Conservation (phyloP, 139 green algal genomes). For the Yamagishiella unicocca region DNA sequence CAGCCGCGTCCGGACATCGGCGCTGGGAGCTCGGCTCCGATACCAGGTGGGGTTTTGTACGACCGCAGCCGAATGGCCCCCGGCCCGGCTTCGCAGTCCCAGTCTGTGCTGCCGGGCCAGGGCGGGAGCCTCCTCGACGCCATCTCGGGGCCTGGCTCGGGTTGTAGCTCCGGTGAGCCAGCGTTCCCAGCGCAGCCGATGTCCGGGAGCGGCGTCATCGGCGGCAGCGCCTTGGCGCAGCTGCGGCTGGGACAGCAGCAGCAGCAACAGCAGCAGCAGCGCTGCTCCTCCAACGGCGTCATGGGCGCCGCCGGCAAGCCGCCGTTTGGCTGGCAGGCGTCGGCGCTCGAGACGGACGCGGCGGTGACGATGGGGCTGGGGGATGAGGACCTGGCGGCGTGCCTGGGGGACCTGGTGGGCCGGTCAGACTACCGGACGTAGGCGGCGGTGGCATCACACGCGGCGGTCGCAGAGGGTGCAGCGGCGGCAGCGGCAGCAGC, state of each 20-base stretch:
- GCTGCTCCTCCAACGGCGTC: not conserved
- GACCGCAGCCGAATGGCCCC: no score
- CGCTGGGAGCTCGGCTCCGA: no score
- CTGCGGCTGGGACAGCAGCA: not conserved
- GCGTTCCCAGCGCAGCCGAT: no score
- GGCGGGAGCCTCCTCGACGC: no score
- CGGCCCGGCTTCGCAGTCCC: no score
- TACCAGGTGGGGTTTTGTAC: no score
- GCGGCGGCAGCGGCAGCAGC: not conserved
- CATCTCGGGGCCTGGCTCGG: no score
- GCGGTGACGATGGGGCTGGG: conserved; percentile 5
- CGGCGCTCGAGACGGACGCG: not conserved
- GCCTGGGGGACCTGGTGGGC: conserved; percentile 2
- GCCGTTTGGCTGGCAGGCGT: not conserved
- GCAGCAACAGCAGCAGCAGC: not conserved
- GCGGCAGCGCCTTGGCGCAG: not conserved
- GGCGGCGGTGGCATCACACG: no score
- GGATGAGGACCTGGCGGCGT: not conserved
- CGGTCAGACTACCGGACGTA: no score
- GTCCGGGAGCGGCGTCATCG: not conserved
- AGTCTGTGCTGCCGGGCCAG: no score
- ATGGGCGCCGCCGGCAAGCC: not conserved
- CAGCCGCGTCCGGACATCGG: not conserved
- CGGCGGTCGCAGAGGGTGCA: no score
- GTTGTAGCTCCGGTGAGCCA: no score